These are phyloP conservation scores for Actinomucor elegans DNA, from an alignment of 371 early-diverging fungal species.

Conservation along the genomic window DNA sequence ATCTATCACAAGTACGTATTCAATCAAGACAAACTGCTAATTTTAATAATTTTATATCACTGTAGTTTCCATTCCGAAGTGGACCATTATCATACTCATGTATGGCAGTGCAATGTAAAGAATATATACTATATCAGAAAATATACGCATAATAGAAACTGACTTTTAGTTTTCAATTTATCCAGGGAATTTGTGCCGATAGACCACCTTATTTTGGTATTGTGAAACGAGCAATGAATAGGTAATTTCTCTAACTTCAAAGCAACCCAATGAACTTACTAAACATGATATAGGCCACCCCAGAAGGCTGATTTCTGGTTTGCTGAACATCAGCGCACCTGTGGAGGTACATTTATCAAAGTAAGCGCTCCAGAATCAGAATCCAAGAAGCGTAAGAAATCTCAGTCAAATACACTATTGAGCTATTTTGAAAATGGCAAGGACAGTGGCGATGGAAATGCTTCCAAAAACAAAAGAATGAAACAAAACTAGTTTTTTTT, in stretches of 20 bases:
- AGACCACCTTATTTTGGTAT: conserved; percentile 62
- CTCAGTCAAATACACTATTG: no score
- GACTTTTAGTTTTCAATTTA: no score
- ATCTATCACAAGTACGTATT: conserved; percentile 57
- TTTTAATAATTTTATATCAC: no score
- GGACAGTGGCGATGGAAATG: no score
- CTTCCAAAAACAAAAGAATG: no score
- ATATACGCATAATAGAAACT: no score
- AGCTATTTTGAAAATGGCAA: no score
- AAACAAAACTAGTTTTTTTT: no score
- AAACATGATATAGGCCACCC: conserved; percentile 51
- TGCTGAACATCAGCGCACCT: conserved; percentile 51
- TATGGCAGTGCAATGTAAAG: conserved; percentile 63
- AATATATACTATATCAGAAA: no score
- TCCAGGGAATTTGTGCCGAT: conserved; percentile 54
- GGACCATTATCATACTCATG: conserved; percentile 57
- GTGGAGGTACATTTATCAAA: conserved; percentile 63
- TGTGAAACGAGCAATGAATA: conserved; percentile 66
- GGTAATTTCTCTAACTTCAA: conserved; percentile 19
- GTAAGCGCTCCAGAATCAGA: conserved; percentile 45
- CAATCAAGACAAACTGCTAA: no score
- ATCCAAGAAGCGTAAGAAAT: neutral
- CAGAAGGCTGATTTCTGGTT: conserved; percentile 71
- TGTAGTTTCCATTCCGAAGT: conserved; percentile 67
- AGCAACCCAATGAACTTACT: no score